Evolutionary conservation across 345 rosid genomes (phyloP).

Genomic region (Boechera retrofracta): DNA sequence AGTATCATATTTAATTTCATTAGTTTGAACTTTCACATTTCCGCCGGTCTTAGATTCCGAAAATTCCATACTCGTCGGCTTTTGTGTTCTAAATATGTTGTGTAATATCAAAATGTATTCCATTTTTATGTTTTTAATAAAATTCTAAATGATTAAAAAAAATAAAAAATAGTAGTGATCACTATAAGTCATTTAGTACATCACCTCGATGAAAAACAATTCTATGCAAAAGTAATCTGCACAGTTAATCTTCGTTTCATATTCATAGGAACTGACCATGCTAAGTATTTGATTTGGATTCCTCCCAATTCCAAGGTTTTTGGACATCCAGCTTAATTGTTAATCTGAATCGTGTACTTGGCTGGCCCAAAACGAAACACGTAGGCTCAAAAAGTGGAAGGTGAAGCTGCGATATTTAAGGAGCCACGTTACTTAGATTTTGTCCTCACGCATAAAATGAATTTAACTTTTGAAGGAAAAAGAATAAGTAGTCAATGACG

Average conservation of each 20-base stretch:
- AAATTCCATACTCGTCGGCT: no score
- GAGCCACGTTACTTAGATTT: slow-evolving; percentile 37
- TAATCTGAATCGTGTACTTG: slow-evolving; percentile 15
- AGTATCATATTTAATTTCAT: neutral
- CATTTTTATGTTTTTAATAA: no score
- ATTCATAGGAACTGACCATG: neutral
- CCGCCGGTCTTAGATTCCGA: no score
- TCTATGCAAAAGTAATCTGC: neutral
- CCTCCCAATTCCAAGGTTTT: slow-evolving; percentile 19
- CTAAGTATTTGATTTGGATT: neutral
- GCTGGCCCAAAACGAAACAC: slow-evolving; percentile 38
- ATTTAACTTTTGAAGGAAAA: slow-evolving; percentile 22
- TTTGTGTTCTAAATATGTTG: no score
- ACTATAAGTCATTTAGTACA: neutral
- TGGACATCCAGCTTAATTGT: neutral
- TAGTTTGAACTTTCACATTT: no score
- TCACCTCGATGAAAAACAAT: neutral
- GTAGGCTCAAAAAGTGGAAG: slow-evolving; percentile 27
- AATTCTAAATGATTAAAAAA: no score
- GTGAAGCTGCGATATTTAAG: slow-evolving; percentile 34
- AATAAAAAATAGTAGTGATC: neutral
- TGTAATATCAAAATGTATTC: no score
- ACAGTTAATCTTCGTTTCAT: neutral
- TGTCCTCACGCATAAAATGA: slow-evolving; percentile 34
- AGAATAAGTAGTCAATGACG: slow-evolving; percentile 24